Base-by-base conservation (phyloP, 805 yeast genomes). In the Blastobotrys robertii region DNA sequence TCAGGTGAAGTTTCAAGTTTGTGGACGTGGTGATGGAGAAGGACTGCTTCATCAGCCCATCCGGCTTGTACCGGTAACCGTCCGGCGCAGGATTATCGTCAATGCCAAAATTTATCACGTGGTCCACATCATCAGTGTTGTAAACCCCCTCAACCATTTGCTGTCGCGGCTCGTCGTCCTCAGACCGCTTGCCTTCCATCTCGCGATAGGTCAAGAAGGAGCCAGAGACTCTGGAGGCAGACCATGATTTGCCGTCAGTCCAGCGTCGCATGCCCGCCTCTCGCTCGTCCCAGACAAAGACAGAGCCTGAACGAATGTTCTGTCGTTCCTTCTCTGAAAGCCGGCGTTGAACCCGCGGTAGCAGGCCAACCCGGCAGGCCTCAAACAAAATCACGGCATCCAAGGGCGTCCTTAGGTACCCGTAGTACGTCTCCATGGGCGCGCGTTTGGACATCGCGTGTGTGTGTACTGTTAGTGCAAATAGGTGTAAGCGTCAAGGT, bases 181-280 rank as follows among this genome's bases (percentile, higher is more conserved):
- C 55, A 8, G 43, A 41, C 6, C 56, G 47, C 25, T 46, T 40
- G 12, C 49, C 57, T 46, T 76, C 79, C 67, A 79, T 71, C 55
- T 81, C 86, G 41, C 74, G 70, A 58, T 80, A 80, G 2, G 76
- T 72, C 28, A 80, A 61, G 53, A 80, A 80, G 1, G 73, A 68
- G 3, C 84, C 83, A 3, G 71, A 69, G 1, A 82, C 86, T 45
- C 86, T 68, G 0, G 83, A 76, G 2, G 87, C 84, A 45, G 77
- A 69, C 88, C 90, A 81, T 30, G 72, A 68, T 48, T 73, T 72
- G 13, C 88, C 85, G 54, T 81, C 90, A 1, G 88, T 81, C 88
- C 90, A 81, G 25, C 88, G 63, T 48, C 77, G 72, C 77, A 82
- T 79, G 12, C 78, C 81, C 35, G 84, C 76, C 50, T 76, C 79